Evolutionary conservation across 768 basidiomycete genomes (phyloP), one percentile per base, ranked within the genome.

Genomic region (Trametes cingulata): DNA sequence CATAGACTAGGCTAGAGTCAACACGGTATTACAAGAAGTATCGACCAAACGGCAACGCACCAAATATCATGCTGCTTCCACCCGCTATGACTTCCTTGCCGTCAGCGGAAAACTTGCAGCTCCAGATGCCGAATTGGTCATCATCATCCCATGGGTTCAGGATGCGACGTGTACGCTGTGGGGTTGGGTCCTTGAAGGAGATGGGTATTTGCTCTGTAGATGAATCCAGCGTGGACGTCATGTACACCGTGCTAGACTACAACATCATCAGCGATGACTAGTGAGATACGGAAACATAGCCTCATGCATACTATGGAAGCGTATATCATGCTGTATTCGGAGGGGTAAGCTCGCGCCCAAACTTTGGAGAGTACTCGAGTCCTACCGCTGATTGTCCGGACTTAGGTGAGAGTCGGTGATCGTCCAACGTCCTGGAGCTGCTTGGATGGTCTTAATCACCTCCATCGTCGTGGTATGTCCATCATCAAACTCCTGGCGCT

Each of bases 51-150:
- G 37, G 2, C 25, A 14, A 56, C n/a, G 48, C 68, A 85, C 90
- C 90, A 68, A 90, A 91, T 25, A 92, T 85, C 37, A 88, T 86
- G 9, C 91, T 90, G 39, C 83, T 86, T 2, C 93, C 95, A 13
- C 96, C 96, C 27, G 96, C 96, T 43, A 99, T 84, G 19, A 98
- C 86, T 73, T 99, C 97, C 47, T 90, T 92, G 0, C 94, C 95
- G 67, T 98, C 96, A 7, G 95, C 93, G 36, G 95, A 98, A 72
- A 98, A 98, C 42, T 91, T 85, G 70, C 96, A 94, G 63, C 91
- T 93, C 87, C 92, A 99, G 54, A 98, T 91, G 48, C 90, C 85
- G 59, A 85, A 87, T 15, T 78, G 75, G 37, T 83, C 82, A 7
- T 78, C 73, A 27, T 77, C 76, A 17, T 68, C 69, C 20, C 72